These are phyloP conservation scores for Prunus padus DNA, from an alignment of 306 rosid species.

Conservation along the genomic window DNA sequence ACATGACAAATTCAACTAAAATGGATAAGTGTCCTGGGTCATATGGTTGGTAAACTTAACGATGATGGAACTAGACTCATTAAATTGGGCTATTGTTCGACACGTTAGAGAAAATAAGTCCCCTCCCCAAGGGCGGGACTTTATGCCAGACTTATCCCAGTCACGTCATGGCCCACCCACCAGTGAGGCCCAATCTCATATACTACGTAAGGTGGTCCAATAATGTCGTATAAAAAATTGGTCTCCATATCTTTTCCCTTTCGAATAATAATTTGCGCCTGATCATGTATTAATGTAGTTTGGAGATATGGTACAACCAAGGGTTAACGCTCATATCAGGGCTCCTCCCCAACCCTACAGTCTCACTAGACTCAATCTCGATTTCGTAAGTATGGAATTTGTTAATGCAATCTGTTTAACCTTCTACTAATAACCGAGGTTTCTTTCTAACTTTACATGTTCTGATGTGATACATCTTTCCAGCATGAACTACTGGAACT, in stretches of 20 bases:
- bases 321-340: constrained; percentile 82
- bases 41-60: no score
- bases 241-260: neutral
- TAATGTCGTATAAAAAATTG: neutral
- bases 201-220: neutral
- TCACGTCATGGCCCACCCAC: no score
- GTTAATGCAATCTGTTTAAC: neutral
- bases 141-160: no score
- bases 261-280: neutral
- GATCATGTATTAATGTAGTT: constrained; percentile 32
- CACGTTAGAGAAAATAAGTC: no score
- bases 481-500: constrained; percentile 69
- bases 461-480: constrained; percentile 7
- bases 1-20: no score
- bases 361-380: constrained; percentile 58
- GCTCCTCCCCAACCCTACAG: constrained; percentile 56
- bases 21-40: no score
- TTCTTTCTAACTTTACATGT: neutral
- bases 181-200: no score
- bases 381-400: constrained; percentile 33
- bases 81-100: no score
- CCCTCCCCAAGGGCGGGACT: no score
- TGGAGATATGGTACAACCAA: constrained; percentile 86
- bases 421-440: neutral
- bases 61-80: no score